Evolutionary conservation across 1,284 basidiomycete species (phyloP), one percentile per base, ranked within the genome.

Genomic region (Ceratobasidium sp.): DNA sequence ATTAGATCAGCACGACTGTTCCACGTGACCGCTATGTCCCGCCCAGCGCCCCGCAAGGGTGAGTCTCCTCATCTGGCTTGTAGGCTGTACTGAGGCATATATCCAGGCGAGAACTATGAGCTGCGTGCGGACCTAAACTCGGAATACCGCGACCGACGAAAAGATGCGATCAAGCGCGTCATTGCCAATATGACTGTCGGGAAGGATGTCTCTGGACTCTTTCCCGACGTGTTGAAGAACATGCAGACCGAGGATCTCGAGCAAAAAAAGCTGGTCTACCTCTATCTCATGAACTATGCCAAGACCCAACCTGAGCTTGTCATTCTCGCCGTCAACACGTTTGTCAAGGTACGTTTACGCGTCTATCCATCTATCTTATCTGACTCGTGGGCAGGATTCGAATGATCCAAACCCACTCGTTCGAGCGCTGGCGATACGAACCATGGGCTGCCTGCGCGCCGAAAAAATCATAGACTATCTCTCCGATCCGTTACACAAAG

Each of bases 401-500:
- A 95, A 96, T 77, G 97, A 98, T 80, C 89, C 93, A 4, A 99
- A 98, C 79, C 96, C 97, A 0, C 92, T 99, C 73, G 93, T 99
- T 32, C 90, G 97, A 64, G 97, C 97, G 0, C 87, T 99, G 58
- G 94, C 97, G 34, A 98, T 99, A 79, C 90, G 97, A 30, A 99
- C 97, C 2, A 99, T 99, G 97, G 95, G 95, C 46, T 95, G 94
- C 78, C 83, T 99, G 58, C 92, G 96, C 46, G 96, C 97, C 1
- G 96, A 98, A 81, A 98, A 98, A 88, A 99, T 98, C 80, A 95
- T 98, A 82, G 96, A 97, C 83, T 98, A 98, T 82, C 88, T 99
- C 45, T 95, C 93, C 73, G 94, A 96, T 78, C 97, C 97, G 0
- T 84, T 99, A 9, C 92, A 94, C 77, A 94, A 95, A 77, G 94